These are phyloP conservation scores for Talaromyces sp. DNA, from an alignment of 2,329 filamentous ascomycete species.

Conservation along the genomic window DNA sequence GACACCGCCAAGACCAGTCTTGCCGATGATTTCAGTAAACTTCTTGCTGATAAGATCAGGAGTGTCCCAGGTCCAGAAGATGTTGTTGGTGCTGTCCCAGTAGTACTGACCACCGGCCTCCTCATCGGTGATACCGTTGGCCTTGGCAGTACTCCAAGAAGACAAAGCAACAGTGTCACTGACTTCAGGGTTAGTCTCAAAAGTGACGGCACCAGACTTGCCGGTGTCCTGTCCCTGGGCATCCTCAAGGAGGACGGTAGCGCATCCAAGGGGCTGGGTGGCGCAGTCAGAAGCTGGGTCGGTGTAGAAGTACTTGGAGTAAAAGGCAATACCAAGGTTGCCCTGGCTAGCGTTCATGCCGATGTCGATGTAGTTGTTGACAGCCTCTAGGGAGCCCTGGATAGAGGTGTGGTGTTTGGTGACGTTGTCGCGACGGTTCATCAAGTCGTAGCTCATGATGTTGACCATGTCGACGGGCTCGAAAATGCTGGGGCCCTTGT, in stretches of 20 bases:
- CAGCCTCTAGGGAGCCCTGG: constrained; percentile 46
- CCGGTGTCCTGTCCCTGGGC: constrained; percentile 56
- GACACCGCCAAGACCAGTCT: constrained; percentile 58
- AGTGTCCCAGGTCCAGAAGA: constrained; percentile 74
- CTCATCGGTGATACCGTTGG: constrained; percentile 52
- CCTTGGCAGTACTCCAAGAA: constrained; percentile 55
- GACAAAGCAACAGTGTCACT: constrained; percentile 44
- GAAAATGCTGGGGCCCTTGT: constrained; percentile 56
- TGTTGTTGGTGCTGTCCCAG: constrained; percentile 53
- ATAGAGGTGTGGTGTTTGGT: constrained; percentile 65
- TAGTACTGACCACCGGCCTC: constrained; percentile 61
- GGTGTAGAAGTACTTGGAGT: constrained; percentile 62
- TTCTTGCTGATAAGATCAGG: constrained; percentile 56
- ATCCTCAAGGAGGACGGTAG: constrained; percentile 55
- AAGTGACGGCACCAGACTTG: constrained; percentile 48
- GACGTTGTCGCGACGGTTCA: constrained; percentile 61
- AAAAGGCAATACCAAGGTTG: constrained; percentile 64
- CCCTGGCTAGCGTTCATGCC: constrained; percentile 53
- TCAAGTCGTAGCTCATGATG: constrained; percentile 67
- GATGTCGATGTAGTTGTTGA: constrained; percentile 55
- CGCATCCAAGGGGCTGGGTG: constrained; percentile 51
- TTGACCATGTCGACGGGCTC: constrained; percentile 61
- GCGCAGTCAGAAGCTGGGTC: constrained; percentile 44
- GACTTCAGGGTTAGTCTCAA: constrained; percentile 24
- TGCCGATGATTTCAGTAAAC: constrained; percentile 54